Evolutionary conservation across 2,329 filamentous ascomycete species (phyloP).

Genomic region (Colletotrichum chlorophyti): DNA sequence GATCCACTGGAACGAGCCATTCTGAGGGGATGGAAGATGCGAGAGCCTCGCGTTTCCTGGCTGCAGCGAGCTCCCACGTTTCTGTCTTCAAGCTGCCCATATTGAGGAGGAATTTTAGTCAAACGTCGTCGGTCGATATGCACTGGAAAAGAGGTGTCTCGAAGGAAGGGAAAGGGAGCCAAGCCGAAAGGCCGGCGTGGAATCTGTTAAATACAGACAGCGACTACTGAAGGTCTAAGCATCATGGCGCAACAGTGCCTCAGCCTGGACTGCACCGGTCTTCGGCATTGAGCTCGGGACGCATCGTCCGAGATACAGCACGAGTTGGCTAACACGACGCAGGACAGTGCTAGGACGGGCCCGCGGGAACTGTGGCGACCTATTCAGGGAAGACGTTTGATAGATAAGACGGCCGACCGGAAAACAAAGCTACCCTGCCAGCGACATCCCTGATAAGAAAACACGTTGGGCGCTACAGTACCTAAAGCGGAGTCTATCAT

Average conservation of each 20-base stretch:
- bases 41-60: slow-evolving; percentile 51
- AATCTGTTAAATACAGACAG: slow-evolving; percentile 17
- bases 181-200: no score
- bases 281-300: background rate
- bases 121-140: background rate
- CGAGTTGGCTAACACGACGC: background rate
- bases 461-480: no score
- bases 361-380: slow-evolving; percentile 21
- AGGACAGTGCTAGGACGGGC: slow-evolving; percentile 11
- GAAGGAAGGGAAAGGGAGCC: background rate
- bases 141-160: background rate
- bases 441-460: no score
- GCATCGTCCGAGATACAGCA: background rate
- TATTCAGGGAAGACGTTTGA: background rate
- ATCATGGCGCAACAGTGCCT: background rate
- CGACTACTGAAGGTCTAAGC: background rate
- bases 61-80: slow-evolving; percentile 49
- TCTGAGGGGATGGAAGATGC: slow-evolving; percentile 60
- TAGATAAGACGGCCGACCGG: slow-evolving; percentile 20
- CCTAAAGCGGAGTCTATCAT: no score
- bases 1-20: slow-evolving; percentile 60
- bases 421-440: background rate
- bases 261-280: slow-evolving; percentile 8
- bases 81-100: slow-evolving; percentile 24
- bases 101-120: background rate